These are phyloP conservation scores for Fomitopsis serialis DNA, from an alignment of 768 basidiomycete species.

Conservation along the genomic window DNA sequence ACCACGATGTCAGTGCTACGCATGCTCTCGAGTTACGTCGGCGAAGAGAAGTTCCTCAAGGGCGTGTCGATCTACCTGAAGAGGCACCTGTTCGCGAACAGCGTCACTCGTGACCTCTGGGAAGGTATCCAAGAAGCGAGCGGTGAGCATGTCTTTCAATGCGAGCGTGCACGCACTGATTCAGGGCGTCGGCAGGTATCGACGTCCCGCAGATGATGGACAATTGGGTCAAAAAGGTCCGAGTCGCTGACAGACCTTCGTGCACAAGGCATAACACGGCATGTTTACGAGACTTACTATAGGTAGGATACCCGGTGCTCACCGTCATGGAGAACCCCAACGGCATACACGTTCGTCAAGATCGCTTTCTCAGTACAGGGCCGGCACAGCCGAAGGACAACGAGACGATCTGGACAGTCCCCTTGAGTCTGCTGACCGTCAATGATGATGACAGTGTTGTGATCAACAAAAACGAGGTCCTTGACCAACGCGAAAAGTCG, in stretches of 20 bases:
- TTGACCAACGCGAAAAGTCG: conserved; percentile 62
- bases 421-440: conserved; percentile 67
- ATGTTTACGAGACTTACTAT: not conserved
- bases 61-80: conserved; percentile 92
- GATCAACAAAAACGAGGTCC: conserved; percentile 57
- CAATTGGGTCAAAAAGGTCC: conserved; percentile 82
- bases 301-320: conserved; percentile 85
- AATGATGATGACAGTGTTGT: conserved; percentile 48
- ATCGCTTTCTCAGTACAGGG: conserved; percentile 88
- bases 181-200: conserved; percentile 35
- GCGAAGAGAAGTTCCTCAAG: conserved; percentile 82
- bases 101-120: conserved; percentile 84
- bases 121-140: conserved; percentile 75
- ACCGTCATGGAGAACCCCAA: conserved; percentile 72
- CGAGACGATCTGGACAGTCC: conserved; percentile 85
- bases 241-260: not conserved
- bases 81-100: conserved; percentile 80
- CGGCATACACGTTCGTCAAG: conserved; percentile 79
- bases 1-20: conserved; percentile 57
- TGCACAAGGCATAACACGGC: not conserved
- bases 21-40: conserved; percentile 87
- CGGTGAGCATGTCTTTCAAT: conserved; percentile 26
- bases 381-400: conserved; percentile 77
- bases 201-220: conserved; percentile 82
- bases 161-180: not conserved